These are phyloP conservation scores for Solanum chiquidenum DNA, from an alignment of 257 asterid species.

Conservation along the genomic window DNA sequence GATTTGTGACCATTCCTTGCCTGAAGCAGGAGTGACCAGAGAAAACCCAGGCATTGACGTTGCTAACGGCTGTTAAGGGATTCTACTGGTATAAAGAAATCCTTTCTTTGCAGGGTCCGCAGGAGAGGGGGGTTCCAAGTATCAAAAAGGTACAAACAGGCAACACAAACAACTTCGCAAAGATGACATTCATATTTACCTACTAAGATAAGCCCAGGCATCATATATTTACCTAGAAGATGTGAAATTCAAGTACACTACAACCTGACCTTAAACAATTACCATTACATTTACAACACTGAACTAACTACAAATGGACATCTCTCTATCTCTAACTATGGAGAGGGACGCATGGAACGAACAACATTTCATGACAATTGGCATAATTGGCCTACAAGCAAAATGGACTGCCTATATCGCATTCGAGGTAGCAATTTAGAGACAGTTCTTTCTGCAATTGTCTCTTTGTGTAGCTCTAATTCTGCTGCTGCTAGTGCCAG, in stretches of 20 bases:
- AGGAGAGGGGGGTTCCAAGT: background rate
- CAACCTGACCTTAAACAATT: background rate
- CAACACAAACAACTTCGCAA: background rate
- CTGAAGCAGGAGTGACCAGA: background rate
- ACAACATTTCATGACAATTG: background rate
- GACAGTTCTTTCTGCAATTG: slow-evolving; percentile 12
- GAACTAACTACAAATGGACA: background rate
- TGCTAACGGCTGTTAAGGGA: background rate
- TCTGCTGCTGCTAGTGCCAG: slow-evolving; percentile 27
- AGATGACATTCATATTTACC: background rate
- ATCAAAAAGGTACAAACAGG: background rate
- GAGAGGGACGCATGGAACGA: background rate
- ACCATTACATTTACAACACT: background rate
- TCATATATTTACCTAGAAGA: background rate
- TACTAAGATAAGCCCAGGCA: background rate
- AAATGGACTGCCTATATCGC: background rate
- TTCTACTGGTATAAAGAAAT: background rate
- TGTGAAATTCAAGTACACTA: background rate
- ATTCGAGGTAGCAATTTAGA: background rate
- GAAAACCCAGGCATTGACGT: background rate
- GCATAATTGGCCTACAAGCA: background rate
- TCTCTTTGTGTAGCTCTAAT: slow-evolving; percentile 17
- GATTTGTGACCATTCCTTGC: background rate
- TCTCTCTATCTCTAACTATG: background rate
- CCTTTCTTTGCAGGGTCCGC: background rate